Evolutionary conservation across 163 green algal species (phyloP).

Genomic region (Volvox carteri): DNA sequence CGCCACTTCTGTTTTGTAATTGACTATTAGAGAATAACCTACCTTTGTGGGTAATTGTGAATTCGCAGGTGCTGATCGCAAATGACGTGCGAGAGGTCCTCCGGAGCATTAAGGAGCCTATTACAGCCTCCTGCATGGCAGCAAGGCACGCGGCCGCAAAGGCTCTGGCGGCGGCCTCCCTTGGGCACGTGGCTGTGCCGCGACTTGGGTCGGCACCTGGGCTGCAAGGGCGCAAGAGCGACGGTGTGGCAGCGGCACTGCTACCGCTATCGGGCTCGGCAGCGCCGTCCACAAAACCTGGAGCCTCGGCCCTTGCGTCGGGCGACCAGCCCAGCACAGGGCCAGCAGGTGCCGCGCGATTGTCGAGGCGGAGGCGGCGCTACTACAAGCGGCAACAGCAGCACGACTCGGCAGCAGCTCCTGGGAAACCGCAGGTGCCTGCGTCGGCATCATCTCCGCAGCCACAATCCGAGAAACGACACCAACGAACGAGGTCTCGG

Average conservation of each 20-base stretch:
- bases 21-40: too few species aligned
- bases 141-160: constrained; percentile 15
- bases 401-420: not conserved
- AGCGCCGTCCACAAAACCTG: too few species aligned
- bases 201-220: not conserved
- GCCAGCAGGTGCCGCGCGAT: not conserved
- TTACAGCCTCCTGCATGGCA: constrained; percentile 40
- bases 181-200: not conserved
- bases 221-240: not conserved
- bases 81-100: constrained; percentile 56
- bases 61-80: constrained; percentile 45
- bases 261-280: too few species aligned
- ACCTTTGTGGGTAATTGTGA: too few species aligned
- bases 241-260: not conserved
- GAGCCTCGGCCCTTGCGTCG: too few species aligned
- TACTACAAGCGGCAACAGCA: not conserved
- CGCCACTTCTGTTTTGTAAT: too few species aligned
- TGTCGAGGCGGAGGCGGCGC: not conserved
- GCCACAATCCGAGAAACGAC: not conserved
- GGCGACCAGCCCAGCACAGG: too few species aligned
- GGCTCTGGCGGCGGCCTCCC: not conserved
- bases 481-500: not conserved
- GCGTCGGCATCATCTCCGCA: not conserved
- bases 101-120: constrained; percentile 33
- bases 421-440: not conserved